Evolutionary conservation across 2,329 filamentous ascomycete genomes (phyloP), one percentile per base, ranked within the genome.

Genomic region (Colletotrichum spaethianum): DNA sequence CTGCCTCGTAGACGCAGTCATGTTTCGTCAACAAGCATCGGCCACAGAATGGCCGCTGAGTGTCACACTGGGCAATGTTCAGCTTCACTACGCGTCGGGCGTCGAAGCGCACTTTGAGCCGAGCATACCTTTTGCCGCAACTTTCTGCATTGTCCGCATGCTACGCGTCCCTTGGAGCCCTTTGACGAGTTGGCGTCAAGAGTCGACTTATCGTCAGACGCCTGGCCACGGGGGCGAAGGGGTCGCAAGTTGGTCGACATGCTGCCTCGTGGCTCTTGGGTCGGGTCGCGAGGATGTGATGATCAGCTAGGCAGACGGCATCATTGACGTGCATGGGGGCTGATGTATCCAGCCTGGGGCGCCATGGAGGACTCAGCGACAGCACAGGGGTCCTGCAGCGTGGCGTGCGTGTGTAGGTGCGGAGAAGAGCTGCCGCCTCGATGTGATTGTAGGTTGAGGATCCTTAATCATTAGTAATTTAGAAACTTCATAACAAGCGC

Each of bases 41-140:
- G 16, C 56, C 4, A 18, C 68, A 71, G 7, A 26, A 31, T 14
- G 68, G 68, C 36, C 68, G 68, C 38, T 56, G 63, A n/a, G 55
- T 56, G n/a, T 71, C 68, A 20, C 68, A 71, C 68, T 71, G 38
- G 7, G 12, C 2, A 1, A 23, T 12, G 28, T 46, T 61, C 14
- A 31, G 36, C 33, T 42, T 59, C 18, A 12, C 31, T 20, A 18
- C 20, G 33, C 18, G 23, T 20, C 50, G 28, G 48, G 11, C 14
- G 48, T 26, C 4, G 11, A 31, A 16, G 26, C 50, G 16, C 8
- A 28, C 5, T n/a, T 33, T 23, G 36, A 12, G 33, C 53, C 8
- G 23, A 6, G 3, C 36, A 8, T 42, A 71, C 68, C 68, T 71
- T 71, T 71, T 71, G 68, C 1, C 68, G 63, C 18, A 71, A 50